Conservation (phyloP, 1,284 basidiomycete species). For the Sanghuangporus sanghuang region DNA sequence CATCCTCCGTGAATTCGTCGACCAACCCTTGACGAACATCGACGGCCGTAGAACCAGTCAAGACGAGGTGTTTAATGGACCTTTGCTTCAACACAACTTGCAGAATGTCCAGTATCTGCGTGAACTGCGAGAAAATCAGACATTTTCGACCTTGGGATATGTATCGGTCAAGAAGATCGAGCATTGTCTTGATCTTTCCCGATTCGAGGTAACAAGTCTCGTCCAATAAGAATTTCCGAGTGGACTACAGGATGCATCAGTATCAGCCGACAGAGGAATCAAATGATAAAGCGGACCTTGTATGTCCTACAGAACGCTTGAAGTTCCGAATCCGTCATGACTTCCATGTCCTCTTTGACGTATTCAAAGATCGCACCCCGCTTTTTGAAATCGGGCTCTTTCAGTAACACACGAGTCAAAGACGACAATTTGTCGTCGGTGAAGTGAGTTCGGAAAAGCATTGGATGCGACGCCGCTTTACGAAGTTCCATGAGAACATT, state of each 20-base stretch:
- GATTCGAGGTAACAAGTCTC: constrained; percentile 81
- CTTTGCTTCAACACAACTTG: constrained; percentile 79
- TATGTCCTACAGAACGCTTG: constrained; percentile 78
- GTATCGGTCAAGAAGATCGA: constrained; percentile 71
- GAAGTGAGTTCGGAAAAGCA: constrained; percentile 88
- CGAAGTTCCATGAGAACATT: constrained; percentile 95
- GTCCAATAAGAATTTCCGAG: constrained; percentile 72
- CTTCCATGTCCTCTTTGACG: constrained; percentile 89
- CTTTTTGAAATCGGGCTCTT: constrained; percentile 85
- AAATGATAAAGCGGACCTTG: constrained; percentile 49
- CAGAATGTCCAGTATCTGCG: constrained; percentile 91
- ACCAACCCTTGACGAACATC: constrained; percentile 91
- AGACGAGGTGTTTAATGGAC: constrained; percentile 76
- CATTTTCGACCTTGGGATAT: constrained; percentile 72
- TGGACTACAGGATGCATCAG: constrained; percentile 47
- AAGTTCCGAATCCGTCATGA: constrained; percentile 94
- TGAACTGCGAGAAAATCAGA: constrained; percentile 96
- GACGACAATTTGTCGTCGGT: constrained; percentile 70
- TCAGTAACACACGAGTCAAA: constrained; percentile 81
- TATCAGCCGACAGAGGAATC: neutral
- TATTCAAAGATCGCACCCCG: constrained; percentile 65
- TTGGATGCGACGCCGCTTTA: constrained; percentile 94
- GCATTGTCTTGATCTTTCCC: constrained; percentile 81
- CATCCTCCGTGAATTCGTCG: constrained; percentile 95
- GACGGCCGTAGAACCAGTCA: constrained; percentile 93